These are phyloP conservation scores for Vickermania spadyakhi DNA, from an alignment of 208 protist genomes.

Conservation along the genomic window DNA sequence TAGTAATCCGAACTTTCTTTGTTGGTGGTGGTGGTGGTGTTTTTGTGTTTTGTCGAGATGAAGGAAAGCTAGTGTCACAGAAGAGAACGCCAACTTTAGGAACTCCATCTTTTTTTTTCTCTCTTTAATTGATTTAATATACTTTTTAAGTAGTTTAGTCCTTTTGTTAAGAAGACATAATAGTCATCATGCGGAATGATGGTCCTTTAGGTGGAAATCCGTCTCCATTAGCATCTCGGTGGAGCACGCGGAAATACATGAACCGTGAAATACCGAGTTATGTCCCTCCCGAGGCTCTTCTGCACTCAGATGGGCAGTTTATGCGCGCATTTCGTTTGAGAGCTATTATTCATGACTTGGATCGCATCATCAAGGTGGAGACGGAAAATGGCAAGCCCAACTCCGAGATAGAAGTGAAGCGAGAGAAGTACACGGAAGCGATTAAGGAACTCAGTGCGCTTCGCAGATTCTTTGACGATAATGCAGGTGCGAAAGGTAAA, in stretches of 20 bases:
- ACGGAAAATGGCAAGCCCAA: constrained; percentile 70
- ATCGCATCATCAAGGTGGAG: constrained; percentile 79
- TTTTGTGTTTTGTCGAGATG: too few relatives aligned
- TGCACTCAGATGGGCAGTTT: constrained; percentile 78
- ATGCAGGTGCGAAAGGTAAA: constrained; percentile 34
- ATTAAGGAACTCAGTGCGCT: constrained; percentile 70
- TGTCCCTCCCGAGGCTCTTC: constrained; percentile 69
- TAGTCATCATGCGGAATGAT: too few relatives aligned
- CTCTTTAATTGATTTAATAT: too few relatives aligned
- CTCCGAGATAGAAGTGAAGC: constrained; percentile 57
- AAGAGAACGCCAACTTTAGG: too few relatives aligned
- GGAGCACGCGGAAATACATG: constrained; percentile 72
- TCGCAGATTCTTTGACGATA: constrained; percentile 44
- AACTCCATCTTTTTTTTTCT: too few relatives aligned
- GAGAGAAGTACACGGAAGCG: constrained; percentile 48
- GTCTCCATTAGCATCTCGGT: constrained; percentile 58
- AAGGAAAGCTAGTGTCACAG: too few relatives aligned
- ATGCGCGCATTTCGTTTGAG: constrained; percentile 73
- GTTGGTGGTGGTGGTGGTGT: too few relatives aligned
- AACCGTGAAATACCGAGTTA: constrained; percentile 80
- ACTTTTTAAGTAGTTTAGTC: too few relatives aligned
- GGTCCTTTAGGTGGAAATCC: too few relatives aligned
- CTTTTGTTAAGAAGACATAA: too few relatives aligned
- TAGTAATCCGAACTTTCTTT: too few relatives aligned
- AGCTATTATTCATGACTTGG: constrained; percentile 59